Evolutionary conservation across 1,284 basidiomycete species (phyloP).

Genomic region (Pseudozyma hubeiensis): DNA sequence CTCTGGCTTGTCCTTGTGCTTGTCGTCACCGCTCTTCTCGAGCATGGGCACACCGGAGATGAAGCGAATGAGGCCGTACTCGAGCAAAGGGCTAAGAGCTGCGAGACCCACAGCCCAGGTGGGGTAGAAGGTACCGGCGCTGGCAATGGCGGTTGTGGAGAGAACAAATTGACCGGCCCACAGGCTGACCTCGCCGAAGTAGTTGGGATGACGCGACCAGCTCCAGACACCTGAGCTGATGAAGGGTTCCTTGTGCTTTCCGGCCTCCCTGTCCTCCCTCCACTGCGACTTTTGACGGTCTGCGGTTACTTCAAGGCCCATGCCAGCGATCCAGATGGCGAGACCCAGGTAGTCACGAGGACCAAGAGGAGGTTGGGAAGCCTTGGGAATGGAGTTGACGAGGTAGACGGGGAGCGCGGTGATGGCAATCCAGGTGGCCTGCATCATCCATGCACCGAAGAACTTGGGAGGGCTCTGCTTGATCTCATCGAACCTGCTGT

Average conservation of each 20-base stretch:
- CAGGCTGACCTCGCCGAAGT: conserved; percentile 80
- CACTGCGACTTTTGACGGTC: conserved; percentile 80
- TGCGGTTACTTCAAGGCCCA: conserved; percentile 57
- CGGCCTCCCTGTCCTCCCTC: conserved; percentile 76
- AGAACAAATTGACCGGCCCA: conserved; percentile 80
- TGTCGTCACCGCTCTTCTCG: conserved; percentile 76
- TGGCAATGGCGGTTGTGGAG: conserved; percentile 32
- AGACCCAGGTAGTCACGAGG: conserved; percentile 75
- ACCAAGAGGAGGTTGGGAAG: conserved; percentile 75
- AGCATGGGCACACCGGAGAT: conserved; percentile 78
- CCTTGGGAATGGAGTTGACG: conserved; percentile 76
- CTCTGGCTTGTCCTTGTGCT: conserved; percentile 75
- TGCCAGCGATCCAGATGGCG: conserved; percentile 72
- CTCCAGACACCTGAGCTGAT: conserved; percentile 80
- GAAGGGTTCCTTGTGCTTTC: conserved; percentile 80
- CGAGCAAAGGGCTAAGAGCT: conserved; percentile 76
- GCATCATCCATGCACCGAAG: conserved; percentile 77
- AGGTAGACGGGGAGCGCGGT: conserved; percentile 73
- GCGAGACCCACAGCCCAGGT: conserved; percentile 71
- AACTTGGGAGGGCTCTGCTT: conserved; percentile 76
- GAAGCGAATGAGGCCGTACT: conserved; percentile 73
- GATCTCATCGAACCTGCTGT: conserved; percentile 79
- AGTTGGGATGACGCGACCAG: conserved; percentile 81
- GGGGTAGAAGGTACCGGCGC: conserved; percentile 69
- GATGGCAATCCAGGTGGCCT: conserved; percentile 79